phyloP scores from a whole-genome alignment of 257 asterid species.

The Scutellaria barbata region DNA sequence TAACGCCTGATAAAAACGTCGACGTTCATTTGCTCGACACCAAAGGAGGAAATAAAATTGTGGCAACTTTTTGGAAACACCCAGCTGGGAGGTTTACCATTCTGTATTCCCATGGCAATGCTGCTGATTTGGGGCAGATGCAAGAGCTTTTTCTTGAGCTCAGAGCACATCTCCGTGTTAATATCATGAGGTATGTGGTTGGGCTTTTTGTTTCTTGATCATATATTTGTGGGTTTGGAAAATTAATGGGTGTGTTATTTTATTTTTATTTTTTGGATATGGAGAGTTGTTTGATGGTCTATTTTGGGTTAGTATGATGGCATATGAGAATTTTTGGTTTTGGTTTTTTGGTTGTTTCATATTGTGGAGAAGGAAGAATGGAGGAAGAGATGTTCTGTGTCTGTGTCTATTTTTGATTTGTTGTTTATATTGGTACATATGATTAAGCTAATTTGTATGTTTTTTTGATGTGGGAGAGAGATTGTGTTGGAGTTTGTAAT shows the following conservation, averaged over 20 bases:
- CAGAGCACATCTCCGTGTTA: slow-evolving; percentile 97
- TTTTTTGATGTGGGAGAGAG: neutral
- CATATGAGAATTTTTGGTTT: slow-evolving; percentile 22
- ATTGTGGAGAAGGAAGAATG: neutral
- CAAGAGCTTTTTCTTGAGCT: slow-evolving; percentile 93
- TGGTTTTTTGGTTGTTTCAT: slow-evolving; percentile 20
- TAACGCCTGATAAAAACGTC: slow-evolving; percentile 83
- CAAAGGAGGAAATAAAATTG: slow-evolving; percentile 78
- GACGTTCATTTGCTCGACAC: slow-evolving; percentile 85
- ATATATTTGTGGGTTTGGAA: slow-evolving; percentile 26
- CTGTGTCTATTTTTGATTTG: neutral
- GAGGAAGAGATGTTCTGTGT: neutral
- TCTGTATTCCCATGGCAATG: slow-evolving; percentile 97
- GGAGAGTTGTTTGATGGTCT: slow-evolving; percentile 33
- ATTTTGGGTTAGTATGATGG: slow-evolving; percentile 27
- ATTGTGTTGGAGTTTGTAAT: slow-evolving; percentile 6
- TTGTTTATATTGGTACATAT: slow-evolving; percentile 22
- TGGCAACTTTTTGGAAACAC: slow-evolving; percentile 94
- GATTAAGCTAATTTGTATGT: neutral
- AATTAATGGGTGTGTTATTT: neutral
- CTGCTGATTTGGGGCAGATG: slow-evolving; percentile 99
- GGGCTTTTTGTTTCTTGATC: slow-evolving; percentile 5
- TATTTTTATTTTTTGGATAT: neutral
- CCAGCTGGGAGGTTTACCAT: slow-evolving; percentile 81
- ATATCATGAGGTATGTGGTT: slow-evolving; percentile 78